Conservation (phyloP, 2,329 filamentous ascomycete species). For the Colletotrichum sp. region DNA sequence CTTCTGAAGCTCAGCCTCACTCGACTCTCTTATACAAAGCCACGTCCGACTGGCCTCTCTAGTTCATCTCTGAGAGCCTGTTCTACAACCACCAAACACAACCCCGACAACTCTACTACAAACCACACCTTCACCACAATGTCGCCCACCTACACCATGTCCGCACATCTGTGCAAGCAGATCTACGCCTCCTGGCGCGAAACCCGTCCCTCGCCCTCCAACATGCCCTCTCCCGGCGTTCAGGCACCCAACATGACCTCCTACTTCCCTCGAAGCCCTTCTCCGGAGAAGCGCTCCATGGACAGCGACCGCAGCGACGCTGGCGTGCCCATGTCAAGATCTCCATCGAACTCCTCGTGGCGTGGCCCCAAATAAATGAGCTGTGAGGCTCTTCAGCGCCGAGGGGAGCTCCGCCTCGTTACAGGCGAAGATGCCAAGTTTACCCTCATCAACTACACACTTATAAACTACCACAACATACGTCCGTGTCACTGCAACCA, state of each 20-base stretch:
- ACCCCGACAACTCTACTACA: not conserved
- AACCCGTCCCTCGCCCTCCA: constrained; percentile 45
- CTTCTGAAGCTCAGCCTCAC: not conserved
- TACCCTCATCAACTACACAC: not conserved
- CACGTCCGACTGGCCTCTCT: not conserved
- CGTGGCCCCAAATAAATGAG: constrained; percentile 10
- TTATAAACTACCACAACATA: not conserved
- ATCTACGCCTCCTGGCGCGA: constrained; percentile 65
- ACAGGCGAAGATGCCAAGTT: not conserved
- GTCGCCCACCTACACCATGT: constrained; percentile 67
- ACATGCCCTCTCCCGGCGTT: constrained; percentile 31
- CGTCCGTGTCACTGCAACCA: not conserved
- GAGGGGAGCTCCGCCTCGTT: not conserved
- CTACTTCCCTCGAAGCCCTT: constrained; percentile 28
- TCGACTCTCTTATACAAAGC: constrained; percentile 1
- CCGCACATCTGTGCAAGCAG: constrained; percentile 64
- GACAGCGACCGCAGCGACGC: constrained; percentile 48
- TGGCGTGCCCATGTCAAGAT: constrained; percentile 31
- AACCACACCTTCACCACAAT: constrained; percentile 39
- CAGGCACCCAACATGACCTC: constrained; percentile 30
- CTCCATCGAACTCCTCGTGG: constrained; percentile 29
- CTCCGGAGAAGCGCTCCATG: constrained; percentile 49
- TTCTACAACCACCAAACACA: not conserved
- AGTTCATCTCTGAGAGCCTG: not conserved
- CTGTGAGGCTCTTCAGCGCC: too few relatives aligned